A percentile compares a stretch with the other conserved stretches of the same genome.
Conservation (phyloP, 768 basidiomycete species). For the Hygrophoropsis aurantiaca region DNA sequence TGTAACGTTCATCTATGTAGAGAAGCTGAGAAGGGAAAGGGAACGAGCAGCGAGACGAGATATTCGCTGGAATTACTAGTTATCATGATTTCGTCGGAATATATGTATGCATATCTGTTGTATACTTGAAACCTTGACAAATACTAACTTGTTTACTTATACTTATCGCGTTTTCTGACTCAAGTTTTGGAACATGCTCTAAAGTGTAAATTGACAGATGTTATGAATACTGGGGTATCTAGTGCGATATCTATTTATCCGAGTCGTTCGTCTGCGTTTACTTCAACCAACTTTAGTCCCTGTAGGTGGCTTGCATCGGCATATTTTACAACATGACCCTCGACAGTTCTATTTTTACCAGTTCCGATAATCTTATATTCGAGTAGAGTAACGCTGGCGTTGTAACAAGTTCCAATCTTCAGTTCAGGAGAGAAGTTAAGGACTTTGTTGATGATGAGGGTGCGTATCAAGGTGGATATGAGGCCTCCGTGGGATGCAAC, state of each 20-base stretch:
- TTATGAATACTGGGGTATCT: too few relatives aligned
- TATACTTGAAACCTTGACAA: too few relatives aligned
- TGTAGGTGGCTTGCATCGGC: constrained; percentile 57
- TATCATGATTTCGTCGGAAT: background rate
- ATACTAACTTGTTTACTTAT: too few relatives aligned
- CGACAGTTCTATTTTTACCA: constrained; percentile 9
- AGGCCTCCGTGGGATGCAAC: constrained; percentile 68
- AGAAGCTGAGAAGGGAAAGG: constrained; percentile 6
- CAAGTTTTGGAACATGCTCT: too few relatives aligned
- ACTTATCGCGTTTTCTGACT: too few relatives aligned
- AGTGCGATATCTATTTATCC: constrained; percentile 6
- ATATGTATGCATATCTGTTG: background rate
- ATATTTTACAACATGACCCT: constrained; percentile 48
- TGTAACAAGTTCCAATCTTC: constrained; percentile 39
- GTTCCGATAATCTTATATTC: constrained; percentile 43
- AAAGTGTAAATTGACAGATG: too few relatives aligned
- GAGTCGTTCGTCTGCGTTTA: constrained; percentile 51
- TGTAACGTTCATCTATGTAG: constrained; percentile 5
- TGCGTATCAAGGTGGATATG: constrained; percentile 53
- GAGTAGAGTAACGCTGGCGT: constrained; percentile 58
- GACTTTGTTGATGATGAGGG: constrained; percentile 42
- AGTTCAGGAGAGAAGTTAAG: constrained; percentile 34
- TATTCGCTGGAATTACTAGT: constrained; percentile 1
- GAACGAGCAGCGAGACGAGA: constrained; percentile 1
- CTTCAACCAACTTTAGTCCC: constrained; percentile 33